Evolutionary conservation across 2,329 filamentous ascomycete genomes (phyloP).

Genomic region (Helicocarpus griseus): DNA sequence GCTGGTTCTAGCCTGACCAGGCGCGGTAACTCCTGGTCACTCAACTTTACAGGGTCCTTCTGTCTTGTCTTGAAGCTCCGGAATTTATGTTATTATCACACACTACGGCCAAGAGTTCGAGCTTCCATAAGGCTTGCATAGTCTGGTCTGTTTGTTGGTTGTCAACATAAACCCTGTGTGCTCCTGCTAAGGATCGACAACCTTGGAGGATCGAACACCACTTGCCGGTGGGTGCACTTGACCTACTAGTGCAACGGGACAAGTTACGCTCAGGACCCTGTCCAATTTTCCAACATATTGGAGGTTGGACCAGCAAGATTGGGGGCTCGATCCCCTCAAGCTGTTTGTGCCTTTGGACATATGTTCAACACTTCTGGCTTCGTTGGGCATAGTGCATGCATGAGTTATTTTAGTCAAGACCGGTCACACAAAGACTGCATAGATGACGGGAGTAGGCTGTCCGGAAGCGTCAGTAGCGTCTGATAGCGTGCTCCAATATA

Average conservation of each 20-base stretch:
- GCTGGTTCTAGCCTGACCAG: no score
- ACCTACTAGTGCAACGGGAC: not conserved
- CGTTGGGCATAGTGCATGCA: not conserved
- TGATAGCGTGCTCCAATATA: no score
- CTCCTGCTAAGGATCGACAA: not conserved
- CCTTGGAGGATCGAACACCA: not conserved
- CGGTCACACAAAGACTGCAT: not conserved
- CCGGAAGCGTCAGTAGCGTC: no score
- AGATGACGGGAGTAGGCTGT: no score
- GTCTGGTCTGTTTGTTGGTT: no score
- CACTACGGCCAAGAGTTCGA: no score
- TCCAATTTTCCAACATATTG: not conserved
- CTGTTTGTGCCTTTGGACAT: not conserved
- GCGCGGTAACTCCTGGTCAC: no score
- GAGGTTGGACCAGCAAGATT: not conserved
- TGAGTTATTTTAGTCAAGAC: not conserved
- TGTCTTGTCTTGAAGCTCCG: no score
- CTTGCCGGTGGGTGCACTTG: not conserved
- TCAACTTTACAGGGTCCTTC: no score
- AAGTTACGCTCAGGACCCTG: not conserved
- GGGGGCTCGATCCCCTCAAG: not conserved
- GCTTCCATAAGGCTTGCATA: no score
- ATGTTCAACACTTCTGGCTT: not conserved
- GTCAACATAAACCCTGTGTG: not conserved
- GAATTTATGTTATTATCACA: no score